phyloP scores from a whole-genome alignment of 2,329 filamentous ascomycete species.

The Mollisiaceae sp. region DNA sequence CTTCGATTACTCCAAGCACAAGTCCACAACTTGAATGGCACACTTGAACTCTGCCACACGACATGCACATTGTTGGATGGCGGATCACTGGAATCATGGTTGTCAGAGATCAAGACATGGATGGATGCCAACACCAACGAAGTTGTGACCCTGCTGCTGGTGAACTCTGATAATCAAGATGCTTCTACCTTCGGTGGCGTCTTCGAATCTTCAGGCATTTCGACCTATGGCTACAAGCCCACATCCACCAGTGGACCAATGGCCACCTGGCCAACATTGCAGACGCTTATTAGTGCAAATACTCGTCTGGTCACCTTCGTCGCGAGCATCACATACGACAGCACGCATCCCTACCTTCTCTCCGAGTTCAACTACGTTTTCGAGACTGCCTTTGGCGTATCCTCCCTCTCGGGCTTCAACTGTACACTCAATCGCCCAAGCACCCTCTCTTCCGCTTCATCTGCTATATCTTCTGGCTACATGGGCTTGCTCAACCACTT shows the following conservation, averaged over 20 bases:
- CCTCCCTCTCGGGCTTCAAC: constrained; percentile 67
- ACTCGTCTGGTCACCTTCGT: constrained; percentile 74
- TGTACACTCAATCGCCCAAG: constrained; percentile 73
- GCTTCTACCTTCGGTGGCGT: constrained; percentile 56
- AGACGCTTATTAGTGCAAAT: constrained; percentile 66
- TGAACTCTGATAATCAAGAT: constrained; percentile 62
- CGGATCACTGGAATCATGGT: constrained; percentile 59
- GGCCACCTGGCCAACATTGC: constrained; percentile 72
- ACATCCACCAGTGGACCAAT: constrained; percentile 49
- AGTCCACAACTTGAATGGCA: constrained; percentile 58
- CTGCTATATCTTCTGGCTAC: constrained; percentile 61
- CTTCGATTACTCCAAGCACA: constrained; percentile 69
- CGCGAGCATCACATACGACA: constrained; percentile 54
- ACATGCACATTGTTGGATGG: constrained; percentile 63
- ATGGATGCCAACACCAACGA: constrained; percentile 63
- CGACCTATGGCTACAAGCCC: constrained; percentile 64
- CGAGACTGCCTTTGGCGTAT: constrained; percentile 73
- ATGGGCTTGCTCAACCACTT: constrained; percentile 85
- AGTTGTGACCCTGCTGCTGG: constrained; percentile 66
- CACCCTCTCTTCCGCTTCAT: constrained; percentile 51
- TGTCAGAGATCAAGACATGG: constrained; percentile 64
- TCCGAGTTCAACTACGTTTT: constrained; percentile 71
- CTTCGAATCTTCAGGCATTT: constrained; percentile 58
- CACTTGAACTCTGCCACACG: constrained; percentile 63
- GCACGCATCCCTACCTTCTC: constrained; percentile 61